Percentiles rank a stretch among this genome's conserved stretches.
Conservation (phyloP, 768 basidiomycete genomes). For the Leccinum subtestaceum region DNA sequence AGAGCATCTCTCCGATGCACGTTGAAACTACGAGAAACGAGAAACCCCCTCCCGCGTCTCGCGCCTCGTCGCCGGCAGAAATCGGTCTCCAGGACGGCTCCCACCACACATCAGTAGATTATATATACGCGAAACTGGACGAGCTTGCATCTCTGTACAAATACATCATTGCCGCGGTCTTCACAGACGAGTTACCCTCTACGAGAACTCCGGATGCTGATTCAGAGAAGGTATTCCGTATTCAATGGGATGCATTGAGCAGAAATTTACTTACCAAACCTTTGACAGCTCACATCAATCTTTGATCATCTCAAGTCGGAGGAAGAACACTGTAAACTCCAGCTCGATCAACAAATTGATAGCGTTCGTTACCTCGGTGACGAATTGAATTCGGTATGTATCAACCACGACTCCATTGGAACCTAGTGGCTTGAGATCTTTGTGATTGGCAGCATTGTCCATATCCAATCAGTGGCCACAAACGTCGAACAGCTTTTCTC, state of each 20-base stretch:
- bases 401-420: background rate
- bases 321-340: constrained; percentile 44
- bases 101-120: constrained; percentile 11
- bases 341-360: constrained; percentile 67
- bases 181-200: background rate
- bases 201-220: constrained; percentile 3
- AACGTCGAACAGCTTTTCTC: constrained; percentile 60
- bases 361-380: constrained; percentile 62
- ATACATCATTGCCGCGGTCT: background rate
- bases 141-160: constrained; percentile 30
- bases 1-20: background rate
- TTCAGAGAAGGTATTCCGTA: constrained; percentile 21
- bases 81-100: background rate
- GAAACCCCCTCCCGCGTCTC: constrained; percentile 10
- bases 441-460: constrained; percentile 71
- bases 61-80: background rate
- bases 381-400: constrained; percentile 39
- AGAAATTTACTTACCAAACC: background rate
- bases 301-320: constrained; percentile 47
- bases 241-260: background rate
- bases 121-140: constrained; percentile 39
- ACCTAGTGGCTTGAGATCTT: constrained; percentile 80
- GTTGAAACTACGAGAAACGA: constrained; percentile 12
- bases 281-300: constrained; percentile 42
- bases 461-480: constrained; percentile 60